Evolutionary conservation across 192 early-diverging fungal species (phyloP).

Genomic region (Linnemannia schmuckeri): DNA sequence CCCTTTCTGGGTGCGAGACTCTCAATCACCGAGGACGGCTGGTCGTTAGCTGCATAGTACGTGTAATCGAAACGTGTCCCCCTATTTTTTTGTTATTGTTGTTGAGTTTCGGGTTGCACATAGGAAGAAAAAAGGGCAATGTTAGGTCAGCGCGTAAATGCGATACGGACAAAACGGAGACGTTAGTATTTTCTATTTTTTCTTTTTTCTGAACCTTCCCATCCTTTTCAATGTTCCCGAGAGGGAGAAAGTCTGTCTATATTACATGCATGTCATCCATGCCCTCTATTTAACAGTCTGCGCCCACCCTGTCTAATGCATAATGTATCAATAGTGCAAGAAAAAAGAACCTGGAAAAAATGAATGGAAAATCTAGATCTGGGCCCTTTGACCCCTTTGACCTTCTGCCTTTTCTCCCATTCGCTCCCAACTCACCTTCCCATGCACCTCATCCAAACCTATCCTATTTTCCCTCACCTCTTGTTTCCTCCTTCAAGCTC

Average conservation of each 20-base stretch:
- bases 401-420: no score
- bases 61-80: slow-evolving; percentile 90
- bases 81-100: slow-evolving; percentile 37
- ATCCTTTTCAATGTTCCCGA: not conserved
- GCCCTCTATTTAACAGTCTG: not conserved
- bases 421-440: not conserved
- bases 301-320: not conserved
- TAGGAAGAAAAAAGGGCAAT: not conserved
- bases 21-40: slow-evolving; percentile 21
- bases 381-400: no score
- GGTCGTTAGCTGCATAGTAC: slow-evolving; percentile 62
- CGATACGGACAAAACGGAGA: not conserved
- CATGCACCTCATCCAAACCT: not conserved
- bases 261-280: not conserved
- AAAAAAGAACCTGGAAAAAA: not conserved
- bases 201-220: not conserved
- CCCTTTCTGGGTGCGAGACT: slow-evolving; percentile 5
- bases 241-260: not conserved
- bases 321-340: not conserved
- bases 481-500: not conserved
- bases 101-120: not conserved
- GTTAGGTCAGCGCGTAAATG: not conserved
- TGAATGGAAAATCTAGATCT: no score
- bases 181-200: slow-evolving; percentile 15
- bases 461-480: not conserved